Evolutionary conservation across 2,329 filamentous ascomycete genomes (phyloP), one percentile per base, ranked within the genome.

Genomic region (Paecilomyces niveus): DNA sequence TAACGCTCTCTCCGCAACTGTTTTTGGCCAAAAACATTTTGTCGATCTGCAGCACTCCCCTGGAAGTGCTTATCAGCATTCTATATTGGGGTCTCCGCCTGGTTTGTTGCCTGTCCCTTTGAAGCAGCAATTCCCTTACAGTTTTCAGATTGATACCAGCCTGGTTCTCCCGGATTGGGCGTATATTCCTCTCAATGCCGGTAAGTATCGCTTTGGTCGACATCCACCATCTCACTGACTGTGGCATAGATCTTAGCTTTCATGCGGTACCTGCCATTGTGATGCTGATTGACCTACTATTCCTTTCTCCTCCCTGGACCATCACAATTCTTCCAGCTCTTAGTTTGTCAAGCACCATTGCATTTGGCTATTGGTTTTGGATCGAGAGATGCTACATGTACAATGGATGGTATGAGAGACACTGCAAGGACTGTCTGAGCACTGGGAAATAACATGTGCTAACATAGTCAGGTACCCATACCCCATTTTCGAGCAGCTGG

Each of bases 401-500:
- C 57, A 87, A 87, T 64, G 81, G 83, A 57, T 86, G 81, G 72
- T 86, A 81, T 61, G 80, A 77, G 7, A 4, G 18, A 35, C 24
- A 26, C 22, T 3, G 18, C 33, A 10, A 31, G 11, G 18, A 32
- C 11, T 22, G 35, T 35, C 18, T 7, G 11, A 11, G 18, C n/a
- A n/a, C 7, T 13, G 18, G 26, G 8, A 26, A 24, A 32, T 7
- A 18, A 1, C 13, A 7, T 55, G 21, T 13, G 1, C n/a, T 63
- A 24, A 66, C 55, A 39, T 39, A 9, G 22, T 72, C 65, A 89
- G 86, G 79, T 95, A 96, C 65, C 91, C 92, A 0, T 96, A 97
- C 72, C 92, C 92, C 1, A 81, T 96, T 26, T 93, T 97, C 63
- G 86, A 80, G 8, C 70, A 89, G 52, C 76, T 95, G 50, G 81